Evolutionary conservation across 176 grass and related monocot genomes (phyloP).

Genomic region (Bolboschoenus planiculmis): DNA sequence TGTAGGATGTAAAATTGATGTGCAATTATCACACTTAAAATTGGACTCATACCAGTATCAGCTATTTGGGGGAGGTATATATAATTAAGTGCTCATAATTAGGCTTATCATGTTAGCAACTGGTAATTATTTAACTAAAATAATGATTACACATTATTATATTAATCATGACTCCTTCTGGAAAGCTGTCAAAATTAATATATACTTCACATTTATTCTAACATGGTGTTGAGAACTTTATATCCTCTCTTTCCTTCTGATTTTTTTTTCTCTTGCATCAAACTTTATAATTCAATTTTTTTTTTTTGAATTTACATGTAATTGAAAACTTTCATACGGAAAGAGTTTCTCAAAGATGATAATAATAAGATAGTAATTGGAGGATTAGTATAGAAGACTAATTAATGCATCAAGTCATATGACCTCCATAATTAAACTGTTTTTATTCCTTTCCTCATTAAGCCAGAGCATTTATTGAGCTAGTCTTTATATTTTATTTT

Average conservation of each 20-base stretch:
- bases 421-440: neutral
- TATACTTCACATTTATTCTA: no score
- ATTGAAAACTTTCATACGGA: no score
- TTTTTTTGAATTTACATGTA: neutral
- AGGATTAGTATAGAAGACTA: neutral
- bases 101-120: neutral
- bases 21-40: no score
- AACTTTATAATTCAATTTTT: neutral
- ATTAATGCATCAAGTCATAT: neutral
- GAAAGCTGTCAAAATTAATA: no score
- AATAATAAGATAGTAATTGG: neutral
- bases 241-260: neutral
- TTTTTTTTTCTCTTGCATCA: neutral
- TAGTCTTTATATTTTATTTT: no score
- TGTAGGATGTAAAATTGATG: no score
- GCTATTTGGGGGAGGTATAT: constrained; percentile 3
- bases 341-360: no score
- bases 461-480: neutral
- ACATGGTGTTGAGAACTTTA: neutral
- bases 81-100: neutral
- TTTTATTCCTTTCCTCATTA: neutral
- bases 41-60: neutral
- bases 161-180: neutral
- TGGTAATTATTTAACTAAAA: neutral
- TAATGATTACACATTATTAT: neutral